A percentile compares a stretch with the other conserved stretches of the same genome.
These are phyloP conservation scores for Podospora tetraspora DNA, from an alignment of 495 filamentous ascomycete genomes.

Conservation along the genomic window DNA sequence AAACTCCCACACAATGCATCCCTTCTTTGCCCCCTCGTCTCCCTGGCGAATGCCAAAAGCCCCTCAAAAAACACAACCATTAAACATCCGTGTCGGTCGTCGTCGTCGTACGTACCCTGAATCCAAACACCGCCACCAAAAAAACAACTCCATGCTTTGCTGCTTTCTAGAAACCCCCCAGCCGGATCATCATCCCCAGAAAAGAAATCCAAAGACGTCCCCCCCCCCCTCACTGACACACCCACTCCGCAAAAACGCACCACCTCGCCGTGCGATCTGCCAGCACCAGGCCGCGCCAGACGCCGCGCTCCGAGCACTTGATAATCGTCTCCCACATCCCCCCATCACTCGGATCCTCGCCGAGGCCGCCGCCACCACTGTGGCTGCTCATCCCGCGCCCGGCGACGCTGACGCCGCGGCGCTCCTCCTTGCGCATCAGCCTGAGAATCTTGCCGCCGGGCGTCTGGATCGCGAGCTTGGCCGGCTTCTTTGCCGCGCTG, in stretches of 20 bases:
- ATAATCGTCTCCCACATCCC: constrained; percentile 96
- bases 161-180: not conserved
- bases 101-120: not conserved
- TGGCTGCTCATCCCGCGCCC: constrained; percentile 36
- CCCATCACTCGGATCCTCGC: constrained; percentile 62
- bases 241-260: constrained; percentile 99
- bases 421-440: constrained; percentile 81
- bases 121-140: constrained; percentile 8
- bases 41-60: not conserved
- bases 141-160: not conserved
- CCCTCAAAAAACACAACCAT: not conserved
- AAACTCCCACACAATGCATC: not conserved
- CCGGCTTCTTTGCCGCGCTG: constrained; percentile 66
- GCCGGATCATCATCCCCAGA: not conserved
- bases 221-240: constrained; percentile 38
- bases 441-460: constrained; percentile 93
- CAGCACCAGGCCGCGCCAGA: constrained; percentile 89
- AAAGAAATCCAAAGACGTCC: not conserved
- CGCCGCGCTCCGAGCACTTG: constrained; percentile 86
- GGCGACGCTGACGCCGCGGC: constrained; percentile 42
- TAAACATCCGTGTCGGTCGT: not conserved
- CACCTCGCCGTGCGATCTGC: constrained; percentile 93
- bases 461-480: constrained; percentile 91
- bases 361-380: constrained; percentile 12
- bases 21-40: not conserved